Evolutionary conservation across 1,284 basidiomycete genomes (phyloP), one percentile per base, ranked within the genome.

Genomic region (Malassezia japonica): DNA sequence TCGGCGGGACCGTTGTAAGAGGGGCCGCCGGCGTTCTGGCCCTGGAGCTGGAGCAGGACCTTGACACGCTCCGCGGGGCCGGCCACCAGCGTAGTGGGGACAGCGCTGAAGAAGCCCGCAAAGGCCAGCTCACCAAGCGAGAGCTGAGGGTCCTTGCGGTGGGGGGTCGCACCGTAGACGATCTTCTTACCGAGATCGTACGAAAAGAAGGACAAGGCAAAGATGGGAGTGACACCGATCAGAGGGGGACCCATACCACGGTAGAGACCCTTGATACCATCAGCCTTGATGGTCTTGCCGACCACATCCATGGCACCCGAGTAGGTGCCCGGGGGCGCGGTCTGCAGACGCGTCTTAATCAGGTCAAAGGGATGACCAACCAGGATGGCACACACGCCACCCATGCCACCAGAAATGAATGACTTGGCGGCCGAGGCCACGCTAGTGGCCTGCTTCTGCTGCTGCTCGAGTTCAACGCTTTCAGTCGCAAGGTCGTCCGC

Each of bases 331-430:
- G 86, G 82, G 13, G 83, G 65, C 6, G 94, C 92, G 7, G 94
- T 98, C 76, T 99, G 94, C 62, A 99, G 75, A 56, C 73, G 71
- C 8, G 90, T 95, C 79, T 96, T 96, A 55, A 87, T 94, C 63
- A 98, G 77, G 77, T 98, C 92, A 72, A 98, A 98, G 7, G 92
- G 92, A 70, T 98, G 94, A 4, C 92, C 92, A 55, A 92, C 89
- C 32, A 91, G 79, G 8, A 94, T 89, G 47, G 85, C 85, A 59
- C 82, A 79, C 52, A 83, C 78, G 66, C 92, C 91, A 62, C 92
- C 92, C 65, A 87, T 85, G 35, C 92, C 92, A 64, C 92, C 92
- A 4, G 67, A 69, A 40, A 70, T 51, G 64, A 72, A 72, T 15
- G 67, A 70, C 60, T 72, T 72, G 58, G 66, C 34, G 13, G 69